Base-by-base conservation (phyloP, 352 stramenopile genomes). In the Globisporangium solare region DNA sequence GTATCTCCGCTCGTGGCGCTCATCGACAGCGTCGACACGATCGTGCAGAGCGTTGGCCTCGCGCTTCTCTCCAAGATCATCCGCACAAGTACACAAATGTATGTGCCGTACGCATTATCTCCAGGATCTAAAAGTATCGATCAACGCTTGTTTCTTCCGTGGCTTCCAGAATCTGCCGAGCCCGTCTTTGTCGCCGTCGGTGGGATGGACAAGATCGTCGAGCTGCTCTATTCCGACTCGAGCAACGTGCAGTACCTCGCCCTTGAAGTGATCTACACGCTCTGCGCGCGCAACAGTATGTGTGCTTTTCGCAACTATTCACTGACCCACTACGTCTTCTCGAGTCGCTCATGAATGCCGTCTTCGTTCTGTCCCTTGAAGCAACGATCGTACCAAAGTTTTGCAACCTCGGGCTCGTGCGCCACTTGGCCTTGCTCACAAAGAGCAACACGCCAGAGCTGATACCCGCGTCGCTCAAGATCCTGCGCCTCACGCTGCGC, bases 1-100 rank as follows among this genome's bases (percentile, higher is more conserved):
- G 61, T 90, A 20, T 77, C 77, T 2, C 73, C 77, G 21, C 67
- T 92, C 6, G 75, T 88, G 3, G 74, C 79, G 1, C 59, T 89
- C 0, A 58, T 83, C 6, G 74, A 79, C 46, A 85, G 72, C 50
- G 57, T 64, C 1, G 79, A 92, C 50, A 50, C 62, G 0, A 66
- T 80, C 39, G 64, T 83, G 41, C 74, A 82, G 46, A 74, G 73
- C 32, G 67, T 73, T 0, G 70, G 55, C 0, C 65, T 89, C 37
- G 79, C 68, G 14, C 54, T 89, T n/a, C 67, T 89, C 12, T 69
- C 76, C 17, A 68, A 71, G 20, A 64, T 85, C 49, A 46, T 89
- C 24, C 56, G 64, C 37, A 68, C 63, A 68, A 71, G 79, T 89
- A 35, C 27, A 6, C 27, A 56, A 14, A 43, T 12, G 14, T 31